These are phyloP conservation scores for Polytolypa hystricis DNA, from an alignment of 2,329 filamentous ascomycete species.

Conservation along the genomic window DNA sequence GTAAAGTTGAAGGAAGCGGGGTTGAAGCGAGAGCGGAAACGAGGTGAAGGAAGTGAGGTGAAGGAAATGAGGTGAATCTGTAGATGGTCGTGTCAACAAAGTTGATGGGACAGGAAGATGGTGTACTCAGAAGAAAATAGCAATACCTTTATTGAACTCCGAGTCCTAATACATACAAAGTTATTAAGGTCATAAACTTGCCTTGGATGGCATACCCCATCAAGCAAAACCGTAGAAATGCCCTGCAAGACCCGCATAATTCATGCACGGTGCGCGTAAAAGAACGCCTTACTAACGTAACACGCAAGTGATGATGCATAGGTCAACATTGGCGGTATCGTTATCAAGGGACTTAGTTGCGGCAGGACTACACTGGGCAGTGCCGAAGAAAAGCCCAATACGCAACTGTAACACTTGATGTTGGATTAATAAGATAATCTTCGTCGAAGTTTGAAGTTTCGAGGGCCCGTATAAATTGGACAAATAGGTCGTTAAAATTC, in stretches of 20 bases:
- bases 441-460: background rate
- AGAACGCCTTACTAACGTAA: background rate
- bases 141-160: no score
- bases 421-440: constrained; percentile 1
- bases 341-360: no score
- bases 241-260: constrained; percentile 3
- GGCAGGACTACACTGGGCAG: constrained; percentile 1
- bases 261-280: constrained; percentile 3
- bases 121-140: no score
- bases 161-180: no score
- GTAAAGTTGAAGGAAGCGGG: no score
- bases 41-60: no score
- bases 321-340: constrained; percentile 3
- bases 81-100: no score
- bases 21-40: no score
- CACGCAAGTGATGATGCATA: constrained; percentile 1
- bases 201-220: no score
- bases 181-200: no score
- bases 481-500: constrained; percentile 2
- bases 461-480: background rate
- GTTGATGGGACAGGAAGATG: no score
- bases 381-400: constrained; percentile 3
- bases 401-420: constrained; percentile 1
- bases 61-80: no score
- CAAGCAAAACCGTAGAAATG: background rate